Evolutionary conservation across 306 rosid genomes (phyloP).

Genomic region (Mimosa bimucronata): DNA sequence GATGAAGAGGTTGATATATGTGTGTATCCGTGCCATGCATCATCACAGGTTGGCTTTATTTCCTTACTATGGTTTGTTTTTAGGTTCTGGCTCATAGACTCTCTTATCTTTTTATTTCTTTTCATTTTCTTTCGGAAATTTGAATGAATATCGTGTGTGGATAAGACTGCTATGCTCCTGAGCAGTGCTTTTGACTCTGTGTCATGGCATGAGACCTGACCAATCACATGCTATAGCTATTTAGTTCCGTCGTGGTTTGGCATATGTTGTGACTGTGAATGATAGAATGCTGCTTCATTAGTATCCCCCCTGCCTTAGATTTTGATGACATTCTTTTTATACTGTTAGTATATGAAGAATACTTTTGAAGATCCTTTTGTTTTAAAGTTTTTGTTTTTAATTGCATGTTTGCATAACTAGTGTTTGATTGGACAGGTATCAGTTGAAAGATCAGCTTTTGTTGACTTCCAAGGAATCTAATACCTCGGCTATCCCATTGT

Average conservation of each 20-base stretch:
- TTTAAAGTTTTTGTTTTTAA: constrained; percentile 9
- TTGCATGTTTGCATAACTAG: constrained; percentile 42
- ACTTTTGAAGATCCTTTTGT: constrained; percentile 1
- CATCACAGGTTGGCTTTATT: constrained; percentile 71
- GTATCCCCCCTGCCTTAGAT: neutral
- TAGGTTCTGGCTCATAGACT: constrained; percentile 8
- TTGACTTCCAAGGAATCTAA: constrained; percentile 55
- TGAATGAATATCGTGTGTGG: constrained; percentile 5
- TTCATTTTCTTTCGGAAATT: constrained; percentile 13
- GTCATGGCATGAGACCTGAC: neutral
- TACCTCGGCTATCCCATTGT: constrained; percentile 55
- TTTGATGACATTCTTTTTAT: constrained; percentile 12
- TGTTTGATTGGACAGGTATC: constrained; percentile 60
- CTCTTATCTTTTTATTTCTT: constrained; percentile 5
- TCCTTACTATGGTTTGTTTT: constrained; percentile 26
- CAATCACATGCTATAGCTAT: neutral
- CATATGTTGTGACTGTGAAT: neutral
- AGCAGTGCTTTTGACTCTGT: constrained; percentile 1
- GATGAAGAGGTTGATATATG: constrained; percentile 71
- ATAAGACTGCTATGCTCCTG: constrained; percentile 5
- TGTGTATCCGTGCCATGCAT: constrained; percentile 75
- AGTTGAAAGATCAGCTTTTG: constrained; percentile 69
- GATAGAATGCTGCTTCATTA: neutral
- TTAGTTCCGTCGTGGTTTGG: neutral
- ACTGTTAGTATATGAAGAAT: neutral